Base-by-base conservation (phyloP, 1,139 yeast species). In the Protomyces inundatus region DNA sequence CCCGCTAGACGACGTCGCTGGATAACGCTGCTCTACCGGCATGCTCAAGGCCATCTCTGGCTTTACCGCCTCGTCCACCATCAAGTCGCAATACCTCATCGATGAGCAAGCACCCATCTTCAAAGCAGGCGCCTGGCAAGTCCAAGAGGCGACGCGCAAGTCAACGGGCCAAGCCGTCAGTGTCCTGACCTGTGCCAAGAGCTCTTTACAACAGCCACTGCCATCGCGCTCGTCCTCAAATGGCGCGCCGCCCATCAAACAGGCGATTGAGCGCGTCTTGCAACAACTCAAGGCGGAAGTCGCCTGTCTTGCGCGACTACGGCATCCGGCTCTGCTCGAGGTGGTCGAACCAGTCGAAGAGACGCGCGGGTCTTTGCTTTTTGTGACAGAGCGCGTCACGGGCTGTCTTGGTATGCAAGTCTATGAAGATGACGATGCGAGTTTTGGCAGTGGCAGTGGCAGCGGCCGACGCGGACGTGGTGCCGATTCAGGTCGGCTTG, bases 291-390 rank as follows among this genome's bases (percentile, higher is more conserved):
- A 81, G 65, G 73, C 77, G 12, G 86, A 90, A 70, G 87, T 90
- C 2, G 78, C 83, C 37, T 86, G 87, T 67, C 76, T 91, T 71
- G 84, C 95, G 39, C 88, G 87, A 73, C 78, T 91, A 68, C 87
- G 90, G 68, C 98, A 93, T 72, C 98, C 98, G 0, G 88, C 89
- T 68, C 80, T 93, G 52, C 77, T 93, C 56, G 85, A 91, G 4
- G 80, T 93, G 7, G 83, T 88, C 58, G 98, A 91, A 73, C 95
- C 95, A 0, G 75, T 91, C 66, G 98, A 93, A 73, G 96, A 90
- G 70, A 88, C 93, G 40, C 86, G 87, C 70, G 82, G 83, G 70
- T 82, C 88, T 65, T 81, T 90, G 70, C 72, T 87, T 66, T 93
- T 93, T 77, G 98, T 86, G n/a, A 85, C 96, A 0, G 96, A 90